Percentiles rank a stretch among this genome's conserved stretches.
Evolutionary conservation across 208 protist species (phyloP).

Genomic region (Tritrichomonas foetus): DNA sequence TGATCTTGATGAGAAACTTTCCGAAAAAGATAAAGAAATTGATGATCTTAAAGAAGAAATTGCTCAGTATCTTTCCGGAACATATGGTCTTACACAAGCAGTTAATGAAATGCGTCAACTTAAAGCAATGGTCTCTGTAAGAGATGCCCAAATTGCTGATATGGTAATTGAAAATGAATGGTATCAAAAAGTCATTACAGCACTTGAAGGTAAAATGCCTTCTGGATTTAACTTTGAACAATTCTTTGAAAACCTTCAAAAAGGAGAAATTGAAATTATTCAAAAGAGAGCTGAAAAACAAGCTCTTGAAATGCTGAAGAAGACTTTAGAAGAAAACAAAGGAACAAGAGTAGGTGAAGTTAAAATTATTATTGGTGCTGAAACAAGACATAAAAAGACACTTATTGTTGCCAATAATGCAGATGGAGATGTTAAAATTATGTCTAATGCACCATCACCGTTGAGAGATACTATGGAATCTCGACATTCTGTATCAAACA

Average conservation of each 20-base stretch:
- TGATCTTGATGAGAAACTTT: background rate
- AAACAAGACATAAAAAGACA: background rate
- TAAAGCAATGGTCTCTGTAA: background rate
- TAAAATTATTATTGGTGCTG: background rate
- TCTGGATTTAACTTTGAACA: background rate
- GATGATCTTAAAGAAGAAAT: background rate
- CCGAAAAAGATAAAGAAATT: background rate
- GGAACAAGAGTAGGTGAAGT: background rate
- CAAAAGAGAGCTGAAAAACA: background rate
- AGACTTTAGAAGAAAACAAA: background rate
- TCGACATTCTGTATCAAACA: background rate
- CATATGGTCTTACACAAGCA: background rate
- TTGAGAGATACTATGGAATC: background rate
- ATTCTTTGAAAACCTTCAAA: background rate
- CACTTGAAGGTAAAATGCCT: background rate
- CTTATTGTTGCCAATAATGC: background rate
- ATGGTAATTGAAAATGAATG: background rate
- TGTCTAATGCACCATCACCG: too few relatives aligned
- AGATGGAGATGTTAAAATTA: background rate
- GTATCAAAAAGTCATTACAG: background rate
- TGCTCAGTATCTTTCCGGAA: background rate
- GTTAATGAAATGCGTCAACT: background rate
- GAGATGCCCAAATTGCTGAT: constrained; percentile 12
- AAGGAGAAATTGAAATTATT: background rate
- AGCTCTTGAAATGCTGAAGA: background rate